A percentile compares a stretch with the other conserved stretches of the same genome.
phyloP scores from a whole-genome alignment of 352 stramenopile species.

The Phytophthora macrochlamydospora region DNA sequence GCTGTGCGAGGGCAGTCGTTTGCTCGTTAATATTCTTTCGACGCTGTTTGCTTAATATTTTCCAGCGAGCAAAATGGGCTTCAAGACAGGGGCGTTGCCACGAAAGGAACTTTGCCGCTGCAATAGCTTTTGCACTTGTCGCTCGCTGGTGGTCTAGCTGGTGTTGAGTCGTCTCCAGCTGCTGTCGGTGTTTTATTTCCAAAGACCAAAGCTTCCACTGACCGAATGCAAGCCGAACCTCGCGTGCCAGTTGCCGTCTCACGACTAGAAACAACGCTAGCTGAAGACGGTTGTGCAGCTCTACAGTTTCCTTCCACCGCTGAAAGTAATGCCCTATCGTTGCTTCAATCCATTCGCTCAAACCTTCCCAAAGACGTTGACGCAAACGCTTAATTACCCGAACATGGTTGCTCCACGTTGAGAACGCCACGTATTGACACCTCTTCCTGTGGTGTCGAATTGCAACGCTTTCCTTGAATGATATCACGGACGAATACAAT shows the following conservation, averaged over 20 bases:
- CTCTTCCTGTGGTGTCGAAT: slow-evolving; percentile 14
- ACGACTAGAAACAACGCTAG: slow-evolving; percentile 5
- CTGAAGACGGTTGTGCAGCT: slow-evolving; percentile 2
- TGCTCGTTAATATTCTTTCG: slow-evolving; percentile 16
- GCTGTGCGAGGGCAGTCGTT: not conserved
- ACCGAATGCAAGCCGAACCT: slow-evolving; percentile 10
- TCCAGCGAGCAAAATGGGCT: slow-evolving; percentile 32
- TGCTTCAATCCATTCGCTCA: not conserved
- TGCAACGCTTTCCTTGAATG: slow-evolving; percentile 18
- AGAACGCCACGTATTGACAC: not conserved
- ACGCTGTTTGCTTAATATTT: slow-evolving; percentile 15
- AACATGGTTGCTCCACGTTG: slow-evolving; percentile 13
- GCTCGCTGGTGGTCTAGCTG: slow-evolving; percentile 10
- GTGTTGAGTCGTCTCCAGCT: slow-evolving; percentile 15
- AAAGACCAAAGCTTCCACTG: slow-evolving; percentile 17
- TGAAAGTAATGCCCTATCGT: slow-evolving; percentile 23
- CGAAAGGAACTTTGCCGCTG: slow-evolving; percentile 25
- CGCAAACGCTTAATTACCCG: slow-evolving; percentile 2
- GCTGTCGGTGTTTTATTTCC: slow-evolving; percentile 6
- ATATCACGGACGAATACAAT: slow-evolving; percentile 8
- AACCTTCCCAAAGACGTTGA: slow-evolving; percentile 1
- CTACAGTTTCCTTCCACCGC: slow-evolving; percentile 11
- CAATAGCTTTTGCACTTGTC: slow-evolving; percentile 26
- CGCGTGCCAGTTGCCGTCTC: slow-evolving; percentile 6
- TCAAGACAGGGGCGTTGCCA: slow-evolving; percentile 37